These are phyloP conservation scores for Scheffersomyces lignicola DNA, from an alignment of 1,139 yeast genomes.

Conservation along the genomic window DNA sequence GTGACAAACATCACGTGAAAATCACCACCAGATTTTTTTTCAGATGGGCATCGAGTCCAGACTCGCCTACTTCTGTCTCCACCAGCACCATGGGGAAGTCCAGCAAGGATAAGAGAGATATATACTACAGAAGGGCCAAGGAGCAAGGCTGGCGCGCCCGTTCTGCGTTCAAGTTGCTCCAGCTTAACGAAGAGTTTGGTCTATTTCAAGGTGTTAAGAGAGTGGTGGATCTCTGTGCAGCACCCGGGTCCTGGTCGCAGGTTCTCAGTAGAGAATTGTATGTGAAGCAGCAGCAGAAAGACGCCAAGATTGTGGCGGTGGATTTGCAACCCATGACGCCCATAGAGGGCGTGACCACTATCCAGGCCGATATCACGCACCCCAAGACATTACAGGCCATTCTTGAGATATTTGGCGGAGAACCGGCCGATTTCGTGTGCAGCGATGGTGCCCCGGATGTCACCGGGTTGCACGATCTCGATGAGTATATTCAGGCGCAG, in stretches of 20 bases:
- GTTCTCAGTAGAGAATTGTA: constrained; percentile 76
- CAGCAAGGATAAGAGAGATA: constrained; percentile 91
- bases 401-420: constrained; percentile 80
- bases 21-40: constrained; percentile 6
- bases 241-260: constrained; percentile 99
- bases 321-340: constrained; percentile 98
- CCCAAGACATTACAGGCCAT: constrained; percentile 81
- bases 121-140: constrained; percentile 87
- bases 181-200: constrained; percentile 84
- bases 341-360: constrained; percentile 77
- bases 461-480: constrained; percentile 93
- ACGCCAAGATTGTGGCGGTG: constrained; percentile 84
- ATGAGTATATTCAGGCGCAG: constrained; percentile 96
- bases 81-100: constrained; percentile 80
- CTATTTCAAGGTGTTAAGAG: constrained; percentile 71
- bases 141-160: constrained; percentile 98
- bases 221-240: constrained; percentile 97
- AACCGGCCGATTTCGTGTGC: constrained; percentile 91
- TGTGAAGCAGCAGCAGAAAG: constrained; percentile 32
- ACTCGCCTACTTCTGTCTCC: no score
- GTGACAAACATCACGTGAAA: no score
- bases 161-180: constrained; percentile 90
- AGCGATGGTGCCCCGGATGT: constrained; percentile 99
- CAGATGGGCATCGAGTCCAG: no score
- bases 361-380: constrained; percentile 97